Conservation (phyloP, 1,284 basidiomycete genomes). For the Boletus smithii region DNA sequence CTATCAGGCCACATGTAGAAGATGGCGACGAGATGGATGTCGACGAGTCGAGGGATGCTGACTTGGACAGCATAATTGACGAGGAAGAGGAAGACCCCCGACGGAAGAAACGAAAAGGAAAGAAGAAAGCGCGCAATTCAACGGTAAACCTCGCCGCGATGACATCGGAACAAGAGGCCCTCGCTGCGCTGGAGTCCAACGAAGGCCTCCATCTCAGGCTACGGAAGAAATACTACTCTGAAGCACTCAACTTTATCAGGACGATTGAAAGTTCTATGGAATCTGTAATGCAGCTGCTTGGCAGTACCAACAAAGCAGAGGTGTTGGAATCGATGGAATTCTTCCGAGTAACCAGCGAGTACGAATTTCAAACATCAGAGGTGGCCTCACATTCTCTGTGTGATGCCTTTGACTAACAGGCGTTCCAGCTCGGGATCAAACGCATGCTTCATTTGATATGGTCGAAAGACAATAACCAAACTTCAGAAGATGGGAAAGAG, state of each 20-base stretch:
- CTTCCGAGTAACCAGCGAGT: constrained; percentile 83
- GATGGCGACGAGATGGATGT: constrained; percentile 55
- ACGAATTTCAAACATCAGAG: constrained; percentile 76
- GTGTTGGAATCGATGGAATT: constrained; percentile 96
- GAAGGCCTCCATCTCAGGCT: constrained; percentile 73
- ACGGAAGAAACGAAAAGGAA: constrained; percentile 38
- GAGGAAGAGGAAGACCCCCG: constrained; percentile 33
- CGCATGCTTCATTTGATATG: constrained; percentile 98
- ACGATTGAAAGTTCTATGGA: constrained; percentile 80
- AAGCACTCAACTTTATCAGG: constrained; percentile 85
- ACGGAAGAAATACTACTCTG: constrained; percentile 83
- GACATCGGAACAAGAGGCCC: constrained; percentile 62
- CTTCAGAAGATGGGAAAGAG: constrained; percentile 83
- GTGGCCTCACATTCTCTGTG: constrained; percentile 37
- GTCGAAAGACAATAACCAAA: constrained; percentile 89
- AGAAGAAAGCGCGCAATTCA: constrained; percentile 63
- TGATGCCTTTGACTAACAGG: neutral
- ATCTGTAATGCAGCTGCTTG: constrained; percentile 74
- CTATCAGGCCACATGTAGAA: constrained; percentile 25
- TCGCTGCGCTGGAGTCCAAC: constrained; percentile 62
- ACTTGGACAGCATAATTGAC: constrained; percentile 34
- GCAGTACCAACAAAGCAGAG: constrained; percentile 89
- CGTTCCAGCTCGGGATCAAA: constrained; percentile 73
- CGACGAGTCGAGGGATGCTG: constrained; percentile 41
- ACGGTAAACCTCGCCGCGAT: constrained; percentile 64